A percentile compares a stretch with the other conserved stretches of the same genome.
These are phyloP conservation scores for Takashimella tepidaria DNA, from an alignment of 1,284 basidiomycete species.

Conservation along the genomic window DNA sequence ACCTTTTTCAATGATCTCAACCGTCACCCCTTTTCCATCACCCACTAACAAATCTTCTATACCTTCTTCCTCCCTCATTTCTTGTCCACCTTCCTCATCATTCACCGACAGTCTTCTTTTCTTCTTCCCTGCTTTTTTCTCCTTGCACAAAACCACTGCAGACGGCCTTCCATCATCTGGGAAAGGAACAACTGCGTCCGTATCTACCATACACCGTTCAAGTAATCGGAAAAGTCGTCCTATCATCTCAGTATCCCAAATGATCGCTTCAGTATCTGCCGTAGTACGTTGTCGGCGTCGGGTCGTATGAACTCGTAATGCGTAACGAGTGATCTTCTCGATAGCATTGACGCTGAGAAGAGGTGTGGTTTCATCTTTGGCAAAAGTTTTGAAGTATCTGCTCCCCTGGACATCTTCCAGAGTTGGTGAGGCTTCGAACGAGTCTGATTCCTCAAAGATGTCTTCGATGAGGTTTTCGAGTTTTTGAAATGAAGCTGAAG, in stretches of 20 bases:
- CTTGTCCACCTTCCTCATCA: constrained; percentile 18
- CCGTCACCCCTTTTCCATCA: constrained; percentile 38
- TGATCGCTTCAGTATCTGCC: constrained; percentile 5
- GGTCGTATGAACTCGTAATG: constrained; percentile 23
- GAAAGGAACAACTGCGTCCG: constrained; percentile 69
- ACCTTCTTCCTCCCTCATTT: constrained; percentile 25
- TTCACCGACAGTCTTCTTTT: constrained; percentile 21
- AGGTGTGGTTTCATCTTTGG: constrained; percentile 57
- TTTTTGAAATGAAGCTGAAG: constrained; percentile 68
- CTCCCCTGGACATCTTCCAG: constrained; percentile 50
- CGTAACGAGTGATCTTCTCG: constrained; percentile 54
- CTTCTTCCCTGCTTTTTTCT: constrained; percentile 19
- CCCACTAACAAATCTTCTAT: constrained; percentile 8
- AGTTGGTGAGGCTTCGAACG: constrained; percentile 62
- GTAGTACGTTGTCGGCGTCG: constrained; percentile 14
- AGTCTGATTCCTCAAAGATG: constrained; percentile 82
- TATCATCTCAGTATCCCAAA: constrained; percentile 57
- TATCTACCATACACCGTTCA: constrained; percentile 66
- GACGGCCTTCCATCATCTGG: constrained; percentile 39
- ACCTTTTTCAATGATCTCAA: constrained; percentile 55
- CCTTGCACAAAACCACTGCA: constrained; percentile 13
- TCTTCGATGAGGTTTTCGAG: constrained; percentile 69
- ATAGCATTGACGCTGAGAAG: constrained; percentile 59
- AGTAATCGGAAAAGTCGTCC: constrained; percentile 66
- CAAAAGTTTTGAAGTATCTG: constrained; percentile 63